Evolutionary conservation across 208 protist genomes (phyloP).

Genomic region (Trypanosoma congolense): DNA sequence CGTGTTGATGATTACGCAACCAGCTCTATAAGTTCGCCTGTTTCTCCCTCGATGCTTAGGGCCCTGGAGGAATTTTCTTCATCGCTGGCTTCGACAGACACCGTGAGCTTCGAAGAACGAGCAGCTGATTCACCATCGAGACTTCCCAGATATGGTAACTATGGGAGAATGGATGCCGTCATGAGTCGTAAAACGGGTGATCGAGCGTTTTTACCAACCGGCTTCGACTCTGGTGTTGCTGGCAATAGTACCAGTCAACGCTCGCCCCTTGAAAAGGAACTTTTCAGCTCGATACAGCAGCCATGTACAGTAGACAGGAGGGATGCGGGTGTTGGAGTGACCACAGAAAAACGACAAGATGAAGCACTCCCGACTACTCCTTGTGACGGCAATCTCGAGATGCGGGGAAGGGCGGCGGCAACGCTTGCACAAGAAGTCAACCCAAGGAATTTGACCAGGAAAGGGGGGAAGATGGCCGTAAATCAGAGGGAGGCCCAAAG

Average conservation of each 20-base stretch:
- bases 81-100: not conserved
- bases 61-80: constrained; percentile 11
- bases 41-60: constrained; percentile 3
- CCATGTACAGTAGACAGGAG: too few species aligned
- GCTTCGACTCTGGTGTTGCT: not conserved
- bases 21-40: not conserved
- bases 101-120: not conserved
- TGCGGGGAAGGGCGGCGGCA: not conserved
- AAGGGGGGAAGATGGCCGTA: too few species aligned
- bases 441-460: too few species aligned
- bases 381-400: too few species aligned
- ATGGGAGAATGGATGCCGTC: too few species aligned
- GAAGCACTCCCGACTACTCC: too few species aligned
- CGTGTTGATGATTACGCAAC: not conserved
- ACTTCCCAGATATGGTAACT: too few species aligned
- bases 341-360: not conserved
- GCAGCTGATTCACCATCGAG: too few species aligned
- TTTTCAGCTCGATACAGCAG: constrained; percentile 1
- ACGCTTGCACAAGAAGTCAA: too few species aligned
- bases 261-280: constrained; percentile 7
- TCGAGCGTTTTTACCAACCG: not conserved
- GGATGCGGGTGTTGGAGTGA: not conserved
- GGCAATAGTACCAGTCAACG: not conserved
- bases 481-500: not conserved
- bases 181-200: too few species aligned